phyloP scores from a whole-genome alignment of 805 yeast genomes.

The Barnettozyma vustinii region DNA sequence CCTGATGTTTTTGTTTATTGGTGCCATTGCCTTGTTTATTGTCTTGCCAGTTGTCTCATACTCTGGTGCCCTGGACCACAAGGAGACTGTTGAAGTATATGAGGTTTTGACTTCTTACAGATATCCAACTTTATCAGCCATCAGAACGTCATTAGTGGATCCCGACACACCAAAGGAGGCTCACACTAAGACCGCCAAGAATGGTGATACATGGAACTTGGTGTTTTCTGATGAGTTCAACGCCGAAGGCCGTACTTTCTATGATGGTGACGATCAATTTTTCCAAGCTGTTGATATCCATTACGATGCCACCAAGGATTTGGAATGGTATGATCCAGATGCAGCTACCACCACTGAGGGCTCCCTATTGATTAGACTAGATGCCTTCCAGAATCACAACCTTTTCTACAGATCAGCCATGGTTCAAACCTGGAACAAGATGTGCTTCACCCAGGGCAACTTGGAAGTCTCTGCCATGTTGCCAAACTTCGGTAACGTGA shows the following conservation, averaged over 20 bases:
- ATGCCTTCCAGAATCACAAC: constrained; percentile 76
- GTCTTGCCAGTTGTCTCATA: constrained; percentile 80
- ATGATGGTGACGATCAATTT: constrained; percentile 86
- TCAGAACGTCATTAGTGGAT: constrained; percentile 41
- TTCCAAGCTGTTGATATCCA: constrained; percentile 82
- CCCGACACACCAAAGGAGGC: constrained; percentile 57
- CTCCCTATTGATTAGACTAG: constrained; percentile 61
- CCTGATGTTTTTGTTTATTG: constrained; percentile 50
- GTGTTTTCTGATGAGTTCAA: constrained; percentile 92
- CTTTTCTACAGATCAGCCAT: constrained; percentile 83
- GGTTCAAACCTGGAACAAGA: constrained; percentile 88
- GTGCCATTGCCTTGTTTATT: constrained; percentile 64
- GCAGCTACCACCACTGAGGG: constrained; percentile 78
- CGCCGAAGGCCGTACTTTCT: constrained; percentile 84
- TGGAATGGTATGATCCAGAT: constrained; percentile 95
- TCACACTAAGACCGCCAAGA: constrained; percentile 42
- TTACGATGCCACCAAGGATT: constrained; percentile 82
- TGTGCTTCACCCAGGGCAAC: constrained; percentile 83
- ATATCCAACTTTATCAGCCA: constrained; percentile 53
- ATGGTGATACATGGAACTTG: constrained; percentile 66
- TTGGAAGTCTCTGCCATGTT: constrained; percentile 41
- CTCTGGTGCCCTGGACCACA: constrained; percentile 53
- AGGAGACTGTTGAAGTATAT: constrained; percentile 18
- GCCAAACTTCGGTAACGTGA: constrained; percentile 36
- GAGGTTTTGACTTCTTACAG: constrained; percentile 45